Percentiles rank a stretch among this genome's conserved stretches.
These are phyloP conservation scores for Pseudonectria foliicola DNA, from an alignment of 2,329 filamentous ascomycete species.

Conservation along the genomic window DNA sequence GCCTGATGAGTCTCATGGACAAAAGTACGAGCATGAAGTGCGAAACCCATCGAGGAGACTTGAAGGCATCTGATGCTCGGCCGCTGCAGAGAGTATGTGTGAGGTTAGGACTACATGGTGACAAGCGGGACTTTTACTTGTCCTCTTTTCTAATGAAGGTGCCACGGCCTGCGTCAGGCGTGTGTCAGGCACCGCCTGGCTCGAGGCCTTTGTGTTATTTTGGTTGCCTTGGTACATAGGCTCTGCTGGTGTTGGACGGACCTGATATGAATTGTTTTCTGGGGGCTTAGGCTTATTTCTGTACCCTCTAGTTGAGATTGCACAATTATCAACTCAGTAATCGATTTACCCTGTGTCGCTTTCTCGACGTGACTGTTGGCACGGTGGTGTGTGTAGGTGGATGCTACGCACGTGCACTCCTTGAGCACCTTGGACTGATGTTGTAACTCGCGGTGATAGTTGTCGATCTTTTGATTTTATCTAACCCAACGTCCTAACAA, in stretches of 20 bases:
- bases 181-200: slow-evolving; percentile 12
- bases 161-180: slow-evolving; percentile 9
- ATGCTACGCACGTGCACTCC: too few species aligned
- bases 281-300: slow-evolving; percentile 7
- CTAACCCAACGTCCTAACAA: too few species aligned
- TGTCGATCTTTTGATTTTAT: too few species aligned
- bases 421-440: too few species aligned
- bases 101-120: background rate
- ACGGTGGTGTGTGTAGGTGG: too few species aligned
- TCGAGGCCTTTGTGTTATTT: slow-evolving; percentile 11
- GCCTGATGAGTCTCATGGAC: slow-evolving; percentile 15
- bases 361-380: too few species aligned
- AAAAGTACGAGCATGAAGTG: slow-evolving; percentile 14
- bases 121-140: slow-evolving; percentile 3
- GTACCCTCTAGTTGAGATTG: slow-evolving; percentile 14
- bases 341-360: too few species aligned
- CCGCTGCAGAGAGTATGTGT: background rate
- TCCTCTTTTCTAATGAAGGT: slow-evolving; percentile 16
- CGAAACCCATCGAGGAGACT: too few species aligned
- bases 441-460: too few species aligned
- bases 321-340: slow-evolving; percentile 17
- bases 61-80: too few species aligned
- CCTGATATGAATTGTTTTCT: slow-evolving; percentile 19
- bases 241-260: slow-evolving; percentile 20
- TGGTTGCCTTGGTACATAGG: slow-evolving; percentile 15